These are phyloP conservation scores for Epichloe gansuensis DNA, from an alignment of 2,329 filamentous ascomycete species.

Conservation along the genomic window DNA sequence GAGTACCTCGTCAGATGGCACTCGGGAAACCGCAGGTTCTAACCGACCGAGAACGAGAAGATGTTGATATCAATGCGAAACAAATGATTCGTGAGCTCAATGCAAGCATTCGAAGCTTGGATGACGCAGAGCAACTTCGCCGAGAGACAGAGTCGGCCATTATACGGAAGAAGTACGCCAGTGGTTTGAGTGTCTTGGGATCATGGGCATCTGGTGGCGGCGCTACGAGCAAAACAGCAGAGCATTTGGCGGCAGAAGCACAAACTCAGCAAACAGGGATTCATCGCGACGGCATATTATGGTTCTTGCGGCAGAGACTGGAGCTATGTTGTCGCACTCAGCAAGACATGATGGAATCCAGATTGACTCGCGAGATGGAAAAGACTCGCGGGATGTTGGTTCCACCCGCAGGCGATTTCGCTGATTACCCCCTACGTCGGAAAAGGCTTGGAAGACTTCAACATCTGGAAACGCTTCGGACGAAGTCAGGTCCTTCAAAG, in stretches of 20 bases:
- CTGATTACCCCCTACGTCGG: slow-evolving; percentile 17
- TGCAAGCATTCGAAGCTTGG: slow-evolving; percentile 63
- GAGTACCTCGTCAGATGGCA: slow-evolving; percentile 35
- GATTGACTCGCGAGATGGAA: slow-evolving; percentile 74
- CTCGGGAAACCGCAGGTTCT: slow-evolving; percentile 43
- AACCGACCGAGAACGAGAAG: slow-evolving; percentile 71
- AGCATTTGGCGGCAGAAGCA: slow-evolving; percentile 63
- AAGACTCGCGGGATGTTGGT: slow-evolving; percentile 71
- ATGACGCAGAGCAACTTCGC: slow-evolving; percentile 71
- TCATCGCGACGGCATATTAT: slow-evolving; percentile 73
- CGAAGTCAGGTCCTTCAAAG: slow-evolving; percentile 14
- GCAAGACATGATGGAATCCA: slow-evolving; percentile 83
- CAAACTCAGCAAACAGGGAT: slow-evolving; percentile 51
- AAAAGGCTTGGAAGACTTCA: slow-evolving; percentile 4
- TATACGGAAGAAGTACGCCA: slow-evolving; percentile 56
- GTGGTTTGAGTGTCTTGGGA: slow-evolving; percentile 51
- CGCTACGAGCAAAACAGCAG: slow-evolving; percentile 38
- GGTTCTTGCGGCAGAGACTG: slow-evolving; percentile 64
- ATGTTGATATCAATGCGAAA: slow-evolving; percentile 80
- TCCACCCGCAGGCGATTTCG: slow-evolving; percentile 21
- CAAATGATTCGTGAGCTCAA: slow-evolving; percentile 76
- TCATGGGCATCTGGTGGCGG: slow-evolving; percentile 53
- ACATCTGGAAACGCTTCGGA: slow-evolving; percentile 8
- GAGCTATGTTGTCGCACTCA: slow-evolving; percentile 69
- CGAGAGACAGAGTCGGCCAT: slow-evolving; percentile 62